These are phyloP conservation scores for Teunomyces pallodes DNA, from an alignment of 805 yeast genomes.

Conservation along the genomic window DNA sequence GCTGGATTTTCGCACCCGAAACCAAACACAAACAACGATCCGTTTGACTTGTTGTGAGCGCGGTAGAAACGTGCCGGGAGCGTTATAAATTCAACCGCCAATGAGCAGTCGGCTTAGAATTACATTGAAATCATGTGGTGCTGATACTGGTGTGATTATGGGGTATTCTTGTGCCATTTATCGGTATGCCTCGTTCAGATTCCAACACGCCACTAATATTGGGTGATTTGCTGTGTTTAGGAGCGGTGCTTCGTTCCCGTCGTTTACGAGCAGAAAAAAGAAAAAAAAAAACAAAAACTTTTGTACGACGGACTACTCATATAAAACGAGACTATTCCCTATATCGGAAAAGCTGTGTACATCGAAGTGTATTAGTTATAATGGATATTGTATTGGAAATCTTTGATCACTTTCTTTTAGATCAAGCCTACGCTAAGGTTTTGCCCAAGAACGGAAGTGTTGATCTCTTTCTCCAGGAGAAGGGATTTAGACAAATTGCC, in stretches of 20 bases:
- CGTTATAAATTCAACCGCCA: background rate
- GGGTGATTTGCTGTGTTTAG: background rate
- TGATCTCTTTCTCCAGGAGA: constrained; percentile 19
- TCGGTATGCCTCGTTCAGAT: background rate
- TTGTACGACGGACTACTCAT: background rate
- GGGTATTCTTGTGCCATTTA: background rate
- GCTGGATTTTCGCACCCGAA: background rate
- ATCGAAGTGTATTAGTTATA: constrained; percentile 6
- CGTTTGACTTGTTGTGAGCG: constrained; percentile 14
- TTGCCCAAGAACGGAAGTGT: constrained; percentile 57
- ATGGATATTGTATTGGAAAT: constrained; percentile 94
- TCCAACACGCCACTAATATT: constrained; percentile 2
- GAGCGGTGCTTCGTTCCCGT: constrained; percentile 4
- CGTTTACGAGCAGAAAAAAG: constrained; percentile 2
- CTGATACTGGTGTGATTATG: constrained; percentile 1
- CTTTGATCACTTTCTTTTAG: constrained; percentile 70
- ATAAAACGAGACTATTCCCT: background rate
- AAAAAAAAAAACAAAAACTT: constrained; percentile 1
- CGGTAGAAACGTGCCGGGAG: background rate
- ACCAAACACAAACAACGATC: constrained; percentile 6
- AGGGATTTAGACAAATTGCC: constrained; percentile 3
- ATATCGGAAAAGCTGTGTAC: constrained; percentile 4
- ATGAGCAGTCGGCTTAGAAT: background rate
- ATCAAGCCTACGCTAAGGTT: constrained; percentile 65
- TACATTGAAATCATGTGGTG: background rate